These are phyloP conservation scores for Pseudogymnoascus sp. DNA, from an alignment of 2,329 filamentous ascomycete species.

Conservation along the genomic window DNA sequence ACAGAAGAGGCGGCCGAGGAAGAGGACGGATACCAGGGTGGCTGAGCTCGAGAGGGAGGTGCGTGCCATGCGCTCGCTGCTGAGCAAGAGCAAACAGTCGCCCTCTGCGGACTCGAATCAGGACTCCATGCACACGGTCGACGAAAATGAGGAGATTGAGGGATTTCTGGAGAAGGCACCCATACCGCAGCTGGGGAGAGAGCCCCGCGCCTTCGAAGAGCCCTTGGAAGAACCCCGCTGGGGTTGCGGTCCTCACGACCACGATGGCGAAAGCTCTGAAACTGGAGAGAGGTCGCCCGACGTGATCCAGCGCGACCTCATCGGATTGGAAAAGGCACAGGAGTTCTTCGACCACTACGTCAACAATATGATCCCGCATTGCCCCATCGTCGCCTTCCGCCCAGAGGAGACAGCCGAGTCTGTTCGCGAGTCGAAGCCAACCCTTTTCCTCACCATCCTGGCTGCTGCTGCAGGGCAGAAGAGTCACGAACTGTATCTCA, in stretches of 20 bases:
- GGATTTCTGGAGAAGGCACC: not conserved
- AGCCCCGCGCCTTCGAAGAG: not conserved
- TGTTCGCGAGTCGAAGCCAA: constrained; percentile 49
- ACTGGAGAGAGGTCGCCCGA: constrained; percentile 18
- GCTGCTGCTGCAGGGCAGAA: constrained; percentile 51
- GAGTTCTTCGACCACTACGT: constrained; percentile 50
- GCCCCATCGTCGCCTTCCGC: constrained; percentile 53
- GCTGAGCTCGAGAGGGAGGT: constrained; percentile 36
- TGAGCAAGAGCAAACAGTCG: constrained; percentile 20
- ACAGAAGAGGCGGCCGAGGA: constrained; percentile 32
- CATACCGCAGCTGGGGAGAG: not conserved
- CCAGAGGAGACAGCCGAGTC: constrained; percentile 42
- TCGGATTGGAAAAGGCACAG: constrained; percentile 46
- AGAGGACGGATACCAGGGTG: constrained; percentile 35
- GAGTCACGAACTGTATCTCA: constrained; percentile 31
- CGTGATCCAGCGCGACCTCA: constrained; percentile 48
- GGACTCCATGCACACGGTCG: constrained; percentile 1
- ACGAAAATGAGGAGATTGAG: not conserved
- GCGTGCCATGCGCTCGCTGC: constrained; percentile 30
- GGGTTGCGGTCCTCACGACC: constrained; percentile 15
- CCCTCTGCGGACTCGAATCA: not conserved
- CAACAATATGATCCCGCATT: constrained; percentile 47
- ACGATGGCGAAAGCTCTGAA: not conserved
- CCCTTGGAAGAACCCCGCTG: not conserved
- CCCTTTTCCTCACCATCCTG: constrained; percentile 62